Evolutionary conservation across 1,284 basidiomycete species (phyloP), one percentile per base, ranked within the genome.

Genomic region (Pyrrhoderma lamaoense): DNA sequence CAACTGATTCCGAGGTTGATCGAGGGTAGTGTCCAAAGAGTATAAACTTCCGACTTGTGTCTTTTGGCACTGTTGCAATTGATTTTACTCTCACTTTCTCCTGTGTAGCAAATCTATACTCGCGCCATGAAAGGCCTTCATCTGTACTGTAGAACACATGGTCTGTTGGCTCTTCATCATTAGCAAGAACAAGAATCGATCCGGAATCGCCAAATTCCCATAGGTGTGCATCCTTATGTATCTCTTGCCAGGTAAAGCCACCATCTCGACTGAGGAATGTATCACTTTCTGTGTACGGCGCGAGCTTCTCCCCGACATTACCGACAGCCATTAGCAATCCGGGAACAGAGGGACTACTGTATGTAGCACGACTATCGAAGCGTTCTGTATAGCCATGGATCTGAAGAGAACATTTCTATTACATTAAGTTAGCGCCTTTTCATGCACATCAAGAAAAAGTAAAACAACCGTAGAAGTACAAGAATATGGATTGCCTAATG

Each of bases 181-280:
- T 96, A 50, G 83, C 93, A 68, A 99, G 85, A 56, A 99, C 73
- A 35, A 99, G 75, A 54, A 99, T 77, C 0, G 93, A 93, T 7
- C 96, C 95, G 1, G 92, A 95, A 69, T 99, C 96, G 35, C 95
- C 95, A 62, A 93, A 98, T 64, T 96, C 93, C 93, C 93, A 99
- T 48, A 96, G 76, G 64, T 98, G 89, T 0, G 96, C 94, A 60
- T 96, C 94, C 66, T 99, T 99, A 72, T 93, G 92, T 2, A 99
- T 88, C 69, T 99, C 95, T 64, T 96, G 84, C 95, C 95, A 99
- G 0, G 90, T 93, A 69, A 97, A 97, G 5, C 95, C 96, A 3
- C 85, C 96, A 62, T 99, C 93, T 2, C 95, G 88, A 42, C 90
- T 93, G 37, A 99, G 76, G 82, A 98, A 99, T 0, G 93, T 96